A percentile compares a stretch with the other conserved stretches of the same genome.
Evolutionary conservation across 1,284 basidiomycete genomes (phyloP).

Genomic region (Cerrena zonata): DNA sequence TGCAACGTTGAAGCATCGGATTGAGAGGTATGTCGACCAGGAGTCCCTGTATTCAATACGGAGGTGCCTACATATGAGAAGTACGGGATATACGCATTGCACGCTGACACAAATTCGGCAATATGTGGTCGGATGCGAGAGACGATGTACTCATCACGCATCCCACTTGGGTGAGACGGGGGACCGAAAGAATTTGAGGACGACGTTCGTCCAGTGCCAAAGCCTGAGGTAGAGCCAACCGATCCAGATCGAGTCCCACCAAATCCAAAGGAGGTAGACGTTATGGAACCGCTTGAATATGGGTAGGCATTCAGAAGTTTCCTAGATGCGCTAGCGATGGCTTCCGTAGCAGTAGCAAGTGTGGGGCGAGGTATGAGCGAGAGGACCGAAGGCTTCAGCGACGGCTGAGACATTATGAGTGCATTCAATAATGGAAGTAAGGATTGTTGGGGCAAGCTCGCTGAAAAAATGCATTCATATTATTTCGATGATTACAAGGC

Average conservation of each 20-base stretch:
- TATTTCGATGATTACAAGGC: conserved; percentile 2
- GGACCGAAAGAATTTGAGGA: conserved; percentile 24
- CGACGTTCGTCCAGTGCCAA: conserved; percentile 35
- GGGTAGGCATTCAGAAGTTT: conserved; percentile 75
- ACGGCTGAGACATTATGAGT: conserved; percentile 57
- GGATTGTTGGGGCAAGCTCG: conserved; percentile 67
- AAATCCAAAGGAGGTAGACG: conserved; percentile 26
- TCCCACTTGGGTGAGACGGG: conserved; percentile 35
- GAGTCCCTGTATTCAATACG: conserved; percentile 10
- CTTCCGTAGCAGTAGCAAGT: conserved; percentile 63
- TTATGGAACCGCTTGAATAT: conserved; percentile 53
- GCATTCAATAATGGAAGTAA: conserved; percentile 65
- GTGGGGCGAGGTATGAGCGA: conserved; percentile 75
- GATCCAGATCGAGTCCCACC: conserved; percentile 14
- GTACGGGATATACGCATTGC: conserved; percentile 74
- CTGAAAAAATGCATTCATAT: conserved; percentile 29
- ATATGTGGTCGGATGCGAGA: conserved; percentile 71
- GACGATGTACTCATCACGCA: conserved; percentile 73
- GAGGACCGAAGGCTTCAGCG: conserved; percentile 60
- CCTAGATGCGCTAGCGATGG: conserved; percentile 60
- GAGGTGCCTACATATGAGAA: conserved; percentile 53
- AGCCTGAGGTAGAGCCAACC: conserved; percentile 35
- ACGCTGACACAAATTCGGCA: conserved; percentile 66
- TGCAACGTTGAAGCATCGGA: conserved; percentile 40
- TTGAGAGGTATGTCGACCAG: conserved; percentile 23